Evolutionary conservation across 2,329 filamentous ascomycete genomes (phyloP), one percentile per base, ranked within the genome.

Genomic region (Diplocarpon rosae): DNA sequence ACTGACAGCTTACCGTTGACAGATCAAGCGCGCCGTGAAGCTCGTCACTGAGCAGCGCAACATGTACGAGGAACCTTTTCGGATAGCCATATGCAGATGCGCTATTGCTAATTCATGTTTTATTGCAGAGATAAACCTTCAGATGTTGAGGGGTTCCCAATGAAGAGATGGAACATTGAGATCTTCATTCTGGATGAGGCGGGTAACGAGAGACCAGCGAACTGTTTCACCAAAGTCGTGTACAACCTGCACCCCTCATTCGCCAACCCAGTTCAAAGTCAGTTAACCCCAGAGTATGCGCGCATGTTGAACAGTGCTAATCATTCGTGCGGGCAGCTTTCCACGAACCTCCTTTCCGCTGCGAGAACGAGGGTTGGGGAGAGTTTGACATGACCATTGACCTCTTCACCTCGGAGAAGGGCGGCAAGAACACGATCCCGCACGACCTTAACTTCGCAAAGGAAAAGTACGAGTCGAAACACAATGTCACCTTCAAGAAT

Each of bases 201-300:
- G 52, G 89, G 88, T 56, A 85, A 92, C 56, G 81, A 93, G 65
- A 74, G 87, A 41, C 76, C 84, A 7, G 88, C 90, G 43, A 85
- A 70, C 55, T 77, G 88, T 65, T 96, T 95, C 69, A 85, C 87
- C 62, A 95, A 94, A 69, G 90, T 85, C 34, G 82, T 82, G 45
- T 98, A 95, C 70, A 85, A 86, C 60, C 76, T 98, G 27, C 92
- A 98, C 66, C 90, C 92, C 29, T 92, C 87, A 39, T 98, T 98
- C 65, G 85, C 82, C 43, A 85, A 89, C 58, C 83, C 85, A 13
- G 76, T 76, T 42, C 90, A 96, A 68, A 82, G 88, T 94, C 73
- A 56, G 83, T 24, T 7, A 24, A 71, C 35, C 29, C 11, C 32
- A 2, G 3, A 12, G 10, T 20, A 24, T 27, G 13, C n/a, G 3